Base-by-base conservation (phyloP, 2,329 filamentous ascomycete genomes). In the Sordariomycetes sp. region DNA sequence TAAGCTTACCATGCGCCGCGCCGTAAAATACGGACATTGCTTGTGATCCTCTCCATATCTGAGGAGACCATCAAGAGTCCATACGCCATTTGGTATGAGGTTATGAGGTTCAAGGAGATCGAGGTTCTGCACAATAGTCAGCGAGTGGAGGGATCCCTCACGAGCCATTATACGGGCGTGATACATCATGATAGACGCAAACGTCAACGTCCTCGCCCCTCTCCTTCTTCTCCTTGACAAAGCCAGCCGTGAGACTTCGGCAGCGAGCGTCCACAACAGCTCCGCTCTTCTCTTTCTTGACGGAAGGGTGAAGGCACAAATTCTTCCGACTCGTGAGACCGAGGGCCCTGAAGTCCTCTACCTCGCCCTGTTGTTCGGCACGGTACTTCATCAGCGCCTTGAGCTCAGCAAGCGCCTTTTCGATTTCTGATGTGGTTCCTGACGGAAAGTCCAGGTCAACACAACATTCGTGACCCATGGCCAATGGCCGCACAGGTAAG, bases 391-490 rank as follows among this genome's bases (percentile, higher is more conserved):
- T 99, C 56, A 99, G 73, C 25, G 85, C 85, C 69, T 94, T 90
- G 64, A 99, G 70, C 71, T 99, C 94, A 10, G 89, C 89, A 56
- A 99, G 73, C 0, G 95, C 94, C 73, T 99, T 99, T 69, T 99
- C 94, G 66, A 99, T 99, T 74, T 99, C 94, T 42, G 94, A 99
- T 91, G 99, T 99, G 58, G 94, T 99, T 74, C 81, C 81, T 84
- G 54, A 10, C 51, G 35, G 25, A n/a, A n/a, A 17, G 34, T 5
- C n/a, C 28, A 35, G 8, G 56, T 51, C 36, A 53, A 39, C 22
- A 25, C 12, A 28, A 52, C 8, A n/a, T 53, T 4, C 51, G 48
- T n/a, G 34, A 28, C 5, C 28, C 22, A 7, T 22, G 22, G n/a
- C 12, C 6, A 10, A 12, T 24, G 45, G 45, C n/a, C 10, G 24